Evolutionary conservation across 1,284 basidiomycete genomes (phyloP), one percentile per base, ranked within the genome.

Genomic region (Cryptococcus sp.): DNA sequence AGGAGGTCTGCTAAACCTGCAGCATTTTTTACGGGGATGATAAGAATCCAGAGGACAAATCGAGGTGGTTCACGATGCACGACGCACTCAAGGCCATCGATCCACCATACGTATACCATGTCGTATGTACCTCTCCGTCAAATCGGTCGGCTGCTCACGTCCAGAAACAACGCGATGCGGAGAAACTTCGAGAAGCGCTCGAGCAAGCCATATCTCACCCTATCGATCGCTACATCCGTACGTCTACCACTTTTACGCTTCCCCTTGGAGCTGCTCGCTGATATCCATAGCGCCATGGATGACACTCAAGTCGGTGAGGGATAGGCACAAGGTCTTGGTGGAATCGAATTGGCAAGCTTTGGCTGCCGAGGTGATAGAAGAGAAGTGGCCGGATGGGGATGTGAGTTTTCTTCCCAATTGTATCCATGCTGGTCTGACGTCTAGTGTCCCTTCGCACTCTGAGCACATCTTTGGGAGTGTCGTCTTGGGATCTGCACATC

Each of bases 81-180:
- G 56, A 68, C 44, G 63, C 53, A 23, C 48, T 75, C 33, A 56
- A 56, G 21, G 48, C 53, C 25, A 52, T 69, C 3, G 56, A 62
- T 7, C 65, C 67, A 35, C 75, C 75, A 2, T 73, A 69, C 47
- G 72, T 76, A 10, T 76, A 76, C 50, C 66, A 75, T 43, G 71
- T 75, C 18, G 54, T 56, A 14, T 7, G 38, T 7, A n/a, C 4
- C 2, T 10, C 6, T 16, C 2, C n/a, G 24, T 11, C 16, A 14
- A 11, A 5, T 12, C 2, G 2, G 16, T 5, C 34, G 35, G n/a
- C 18, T 14, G n/a, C 33, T 35, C 4, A 38, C 9, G 12, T 5
- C 5, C 19, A 56, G 26, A 50, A 51, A 16, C 39, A 53, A 25
- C 39, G 43, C 6, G 56, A 70, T 44, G 25, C 21, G 11, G 58